phyloP scores from a whole-genome alignment of 768 basidiomycete genomes.

The Naganishia vaughanmartiniae region DNA sequence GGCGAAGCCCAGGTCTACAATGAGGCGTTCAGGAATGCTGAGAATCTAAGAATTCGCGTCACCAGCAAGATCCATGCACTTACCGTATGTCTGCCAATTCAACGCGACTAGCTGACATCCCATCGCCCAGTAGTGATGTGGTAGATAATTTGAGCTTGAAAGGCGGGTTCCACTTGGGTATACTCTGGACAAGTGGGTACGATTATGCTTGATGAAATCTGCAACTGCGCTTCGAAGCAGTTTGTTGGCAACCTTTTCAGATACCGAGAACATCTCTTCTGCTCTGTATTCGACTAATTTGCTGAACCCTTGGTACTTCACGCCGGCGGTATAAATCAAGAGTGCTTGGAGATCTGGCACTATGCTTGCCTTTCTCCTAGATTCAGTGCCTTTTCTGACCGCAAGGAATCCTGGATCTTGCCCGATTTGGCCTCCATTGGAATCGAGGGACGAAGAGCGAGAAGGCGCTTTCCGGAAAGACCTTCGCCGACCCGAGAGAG shows the following conservation, averaged over 20 bases:
- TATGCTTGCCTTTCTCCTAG: conserved; percentile 41
- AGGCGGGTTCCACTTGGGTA: conserved; percentile 83
- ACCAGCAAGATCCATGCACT: conserved; percentile 39
- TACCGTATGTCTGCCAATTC: conserved; percentile 97
- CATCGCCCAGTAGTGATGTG: conserved; percentile 82
- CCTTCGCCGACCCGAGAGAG: background rate
- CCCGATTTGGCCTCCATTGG: background rate
- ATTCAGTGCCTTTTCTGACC: background rate
- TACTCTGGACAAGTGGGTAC: conserved; percentile 73
- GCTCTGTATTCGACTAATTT: conserved; percentile 79
- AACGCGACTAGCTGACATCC: conserved; percentile 88
- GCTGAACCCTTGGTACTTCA: conserved; percentile 88
- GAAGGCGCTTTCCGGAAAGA: conserved; percentile 11
- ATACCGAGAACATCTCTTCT: conserved; percentile 88
- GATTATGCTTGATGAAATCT: conserved; percentile 77
- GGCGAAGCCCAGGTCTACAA: conserved; percentile 78
- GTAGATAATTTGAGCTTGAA: conserved; percentile 80
- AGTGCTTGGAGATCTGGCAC: conserved; percentile 69
- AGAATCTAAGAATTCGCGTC: background rate
- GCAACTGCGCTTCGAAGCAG: conserved; percentile 60
- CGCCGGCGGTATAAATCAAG: conserved; percentile 90
- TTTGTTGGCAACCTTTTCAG: conserved; percentile 75
- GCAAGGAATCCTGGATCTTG: background rate
- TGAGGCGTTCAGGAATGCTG: conserved; percentile 9
- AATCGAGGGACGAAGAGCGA: conserved; percentile 26